These are phyloP conservation scores for barrel medic (Medicago truncatula) DNA, from an alignment of 306 rosid species.

Conservation along the genomic window DNA sequence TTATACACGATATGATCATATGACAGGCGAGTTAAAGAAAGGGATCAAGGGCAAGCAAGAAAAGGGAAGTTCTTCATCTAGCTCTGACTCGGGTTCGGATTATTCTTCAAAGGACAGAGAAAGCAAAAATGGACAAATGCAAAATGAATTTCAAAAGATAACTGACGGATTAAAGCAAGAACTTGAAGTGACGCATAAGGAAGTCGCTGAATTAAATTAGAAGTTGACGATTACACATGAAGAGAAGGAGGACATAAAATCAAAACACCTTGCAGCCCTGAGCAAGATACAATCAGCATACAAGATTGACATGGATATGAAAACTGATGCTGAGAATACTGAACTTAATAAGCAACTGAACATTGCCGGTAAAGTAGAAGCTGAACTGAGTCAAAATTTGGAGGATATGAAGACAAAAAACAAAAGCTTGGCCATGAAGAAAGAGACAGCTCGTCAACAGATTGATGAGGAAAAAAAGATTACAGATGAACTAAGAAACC, in stretches of 20 bases:
- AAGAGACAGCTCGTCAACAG: slow-evolving; percentile 53
- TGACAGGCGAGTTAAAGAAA: slow-evolving; percentile 76
- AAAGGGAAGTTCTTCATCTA: slow-evolving; percentile 74
- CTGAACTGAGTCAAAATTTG: slow-evolving; percentile 55
- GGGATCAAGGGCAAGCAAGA: slow-evolving; percentile 55
- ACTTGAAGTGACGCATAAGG: slow-evolving; percentile 61
- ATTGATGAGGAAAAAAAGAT: slow-evolving; percentile 65
- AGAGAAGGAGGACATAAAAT: slow-evolving; percentile 76
- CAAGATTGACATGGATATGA: slow-evolving; percentile 54
- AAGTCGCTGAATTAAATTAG: slow-evolving; percentile 67
- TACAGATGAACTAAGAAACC: slow-evolving; percentile 51
- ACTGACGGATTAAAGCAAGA: slow-evolving; percentile 68
- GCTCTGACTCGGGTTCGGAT: slow-evolving; percentile 90
- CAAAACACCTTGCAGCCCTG: slow-evolving; percentile 58
- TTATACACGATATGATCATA: slow-evolving; percentile 68
- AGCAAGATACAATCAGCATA: slow-evolving; percentile 69
- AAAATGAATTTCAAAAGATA: slow-evolving; percentile 56
- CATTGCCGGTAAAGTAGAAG: slow-evolving; percentile 58
- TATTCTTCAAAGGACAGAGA: slow-evolving; percentile 64
- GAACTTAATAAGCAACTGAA: slow-evolving; percentile 58
- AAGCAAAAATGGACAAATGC: slow-evolving; percentile 69
- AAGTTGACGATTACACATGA: slow-evolving; percentile 55
- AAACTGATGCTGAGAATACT: slow-evolving; percentile 62
- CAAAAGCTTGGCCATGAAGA: slow-evolving; percentile 50
- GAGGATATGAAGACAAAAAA: slow-evolving; percentile 49